Percentiles rank a stretch among this genome's conserved stretches.
These are phyloP conservation scores for Penicillium palitans DNA, from an alignment of 2,329 filamentous ascomycete genomes.

Conservation along the genomic window DNA sequence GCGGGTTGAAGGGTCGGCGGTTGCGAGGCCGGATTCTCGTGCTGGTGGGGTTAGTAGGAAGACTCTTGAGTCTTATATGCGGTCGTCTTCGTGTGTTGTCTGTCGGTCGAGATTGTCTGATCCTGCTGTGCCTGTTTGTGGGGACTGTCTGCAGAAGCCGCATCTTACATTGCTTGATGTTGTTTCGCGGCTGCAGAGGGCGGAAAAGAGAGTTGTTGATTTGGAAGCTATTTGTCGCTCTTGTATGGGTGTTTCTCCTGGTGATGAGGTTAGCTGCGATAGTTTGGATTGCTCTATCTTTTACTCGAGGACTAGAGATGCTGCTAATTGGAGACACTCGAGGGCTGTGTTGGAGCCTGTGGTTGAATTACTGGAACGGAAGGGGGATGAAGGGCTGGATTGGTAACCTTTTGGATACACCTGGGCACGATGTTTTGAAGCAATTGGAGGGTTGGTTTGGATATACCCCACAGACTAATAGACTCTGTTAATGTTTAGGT, in stretches of 20 bases:
- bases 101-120: slow-evolving; percentile 63
- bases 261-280: slow-evolving; percentile 81
- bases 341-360: slow-evolving; percentile 41
- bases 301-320: slow-evolving; percentile 56
- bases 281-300: slow-evolving; percentile 92
- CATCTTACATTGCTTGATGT: slow-evolving; percentile 65
- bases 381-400: slow-evolving; percentile 35
- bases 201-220: slow-evolving; percentile 64
- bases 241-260: slow-evolving; percentile 71
- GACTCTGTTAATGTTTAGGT: background rate
- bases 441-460: slow-evolving; percentile 4
- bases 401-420: slow-evolving; percentile 31
- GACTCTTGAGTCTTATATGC: slow-evolving; percentile 95
- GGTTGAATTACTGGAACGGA: slow-evolving; percentile 37
- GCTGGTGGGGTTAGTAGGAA: slow-evolving; percentile 50
- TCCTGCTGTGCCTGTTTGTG: slow-evolving; percentile 46
- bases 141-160: slow-evolving; percentile 36
- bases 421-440: background rate
- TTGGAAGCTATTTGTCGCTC: slow-evolving; percentile 73
- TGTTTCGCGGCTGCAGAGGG: slow-evolving; percentile 59
- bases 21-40: slow-evolving; percentile 18
- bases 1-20: slow-evolving; percentile 52
- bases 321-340: slow-evolving; percentile 39
- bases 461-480: slow-evolving; percentile 6
- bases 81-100: slow-evolving; percentile 72